Evolutionary conservation across 139 green algal genomes (phyloP).

Genomic region (Pseudopediastrum boryanum): DNA sequence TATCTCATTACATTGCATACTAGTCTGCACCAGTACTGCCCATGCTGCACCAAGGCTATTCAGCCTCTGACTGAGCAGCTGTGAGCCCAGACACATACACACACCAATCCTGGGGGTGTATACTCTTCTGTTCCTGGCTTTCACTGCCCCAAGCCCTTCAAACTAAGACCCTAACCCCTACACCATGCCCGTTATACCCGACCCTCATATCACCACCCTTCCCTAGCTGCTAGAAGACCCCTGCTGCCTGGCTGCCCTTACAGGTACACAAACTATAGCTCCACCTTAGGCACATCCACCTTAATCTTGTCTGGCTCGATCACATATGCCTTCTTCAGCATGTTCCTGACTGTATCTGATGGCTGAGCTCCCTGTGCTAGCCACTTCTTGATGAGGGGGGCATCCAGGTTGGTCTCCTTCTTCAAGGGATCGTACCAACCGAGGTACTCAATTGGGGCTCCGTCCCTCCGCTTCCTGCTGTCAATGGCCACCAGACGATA

Average conservation of each 20-base stretch:
- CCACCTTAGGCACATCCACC: constrained; percentile 37
- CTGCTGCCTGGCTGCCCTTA: not conserved
- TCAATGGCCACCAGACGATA: constrained; percentile 92
- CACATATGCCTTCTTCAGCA: constrained; percentile 84
- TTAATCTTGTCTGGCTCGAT: constrained; percentile 50
- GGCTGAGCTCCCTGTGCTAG: constrained; percentile 84
- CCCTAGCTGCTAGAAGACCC: too few relatives aligned
- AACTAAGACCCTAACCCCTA: too few relatives aligned
- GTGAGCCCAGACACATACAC: too few relatives aligned
- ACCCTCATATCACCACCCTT: too few relatives aligned
- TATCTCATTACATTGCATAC: too few relatives aligned
- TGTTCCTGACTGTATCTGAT: constrained; percentile 80
- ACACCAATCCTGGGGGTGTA: too few relatives aligned
- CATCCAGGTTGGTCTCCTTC: constrained; percentile 93
- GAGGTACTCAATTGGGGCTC: constrained; percentile 84
- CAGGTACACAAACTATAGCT: constrained; percentile 9
- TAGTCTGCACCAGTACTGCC: too few relatives aligned
- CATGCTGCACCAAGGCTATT: too few relatives aligned
- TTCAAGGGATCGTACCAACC: constrained; percentile 84
- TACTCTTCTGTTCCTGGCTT: too few relatives aligned
- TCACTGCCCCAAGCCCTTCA: too few relatives aligned
- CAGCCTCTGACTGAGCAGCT: too few relatives aligned
- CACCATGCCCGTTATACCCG: too few relatives aligned
- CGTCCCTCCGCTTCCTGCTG: constrained; percentile 81
- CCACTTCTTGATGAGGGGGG: constrained; percentile 96